Conservation (phyloP, 148 eudicot species). For the Limonium bicolor region DNA sequence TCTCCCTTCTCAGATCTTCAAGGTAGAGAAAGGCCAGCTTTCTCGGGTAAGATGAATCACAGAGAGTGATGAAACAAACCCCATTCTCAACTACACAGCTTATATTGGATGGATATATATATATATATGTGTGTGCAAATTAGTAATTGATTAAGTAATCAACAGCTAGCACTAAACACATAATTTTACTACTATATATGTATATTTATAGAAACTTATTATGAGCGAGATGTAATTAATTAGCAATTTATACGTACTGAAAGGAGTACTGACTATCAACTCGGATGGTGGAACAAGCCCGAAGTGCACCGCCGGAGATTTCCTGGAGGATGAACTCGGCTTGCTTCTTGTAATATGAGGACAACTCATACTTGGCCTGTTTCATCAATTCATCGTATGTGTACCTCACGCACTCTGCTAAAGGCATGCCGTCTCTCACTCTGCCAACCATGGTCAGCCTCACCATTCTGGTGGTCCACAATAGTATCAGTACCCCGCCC, state of each 20-base stretch:
- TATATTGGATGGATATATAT: background rate
- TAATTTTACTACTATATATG: no score
- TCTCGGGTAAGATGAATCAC: slow-evolving; percentile 36
- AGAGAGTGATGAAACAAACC: slow-evolving; percentile 32
- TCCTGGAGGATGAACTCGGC: slow-evolving; percentile 37
- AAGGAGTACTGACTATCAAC: slow-evolving; percentile 29
- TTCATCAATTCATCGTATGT: slow-evolving; percentile 13
- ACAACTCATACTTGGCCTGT: no score
- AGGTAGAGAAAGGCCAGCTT: slow-evolving; percentile 28
- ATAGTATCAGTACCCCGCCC: no score
- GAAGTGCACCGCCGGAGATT: slow-evolving; percentile 24
- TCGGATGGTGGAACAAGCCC: slow-evolving; percentile 21
- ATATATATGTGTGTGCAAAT: background rate
- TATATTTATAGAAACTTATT: no score
- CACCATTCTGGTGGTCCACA: no score
- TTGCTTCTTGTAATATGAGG: slow-evolving; percentile 25
- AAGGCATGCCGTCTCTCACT: slow-evolving; percentile 35
- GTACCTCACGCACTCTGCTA: slow-evolving; percentile 32
- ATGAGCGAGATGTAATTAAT: no score
- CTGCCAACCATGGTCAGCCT: slow-evolving; percentile 42
- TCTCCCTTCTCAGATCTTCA: slow-evolving; percentile 29
- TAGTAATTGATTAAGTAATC: background rate
- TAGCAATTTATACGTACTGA: no score
- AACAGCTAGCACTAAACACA: no score
- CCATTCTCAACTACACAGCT: slow-evolving; percentile 33